Percentiles rank a stretch among this genome's conserved stretches.
phyloP scores from a whole-genome alignment of 2,329 filamentous ascomycete species.

The Lasiodiplodia sp. region DNA sequence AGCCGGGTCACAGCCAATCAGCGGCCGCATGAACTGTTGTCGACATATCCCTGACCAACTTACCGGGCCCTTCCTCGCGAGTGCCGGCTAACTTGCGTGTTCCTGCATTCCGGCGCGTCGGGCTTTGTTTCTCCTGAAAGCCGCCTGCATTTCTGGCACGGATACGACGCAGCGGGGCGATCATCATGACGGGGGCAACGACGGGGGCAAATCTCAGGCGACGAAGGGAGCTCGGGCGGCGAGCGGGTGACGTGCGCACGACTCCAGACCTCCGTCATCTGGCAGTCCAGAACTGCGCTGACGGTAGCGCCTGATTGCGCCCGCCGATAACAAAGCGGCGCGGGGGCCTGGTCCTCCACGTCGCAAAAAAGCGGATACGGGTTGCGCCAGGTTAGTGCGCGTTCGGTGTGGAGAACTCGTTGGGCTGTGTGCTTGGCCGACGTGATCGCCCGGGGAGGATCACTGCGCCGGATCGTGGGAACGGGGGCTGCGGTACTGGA shows the following conservation, averaged over 20 bases:
- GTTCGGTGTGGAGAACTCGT: slow-evolving; percentile 18
- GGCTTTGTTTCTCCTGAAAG: slow-evolving; percentile 6
- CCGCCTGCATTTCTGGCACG: neutral
- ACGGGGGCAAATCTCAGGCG: slow-evolving; percentile 10
- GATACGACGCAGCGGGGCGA: slow-evolving; percentile 3
- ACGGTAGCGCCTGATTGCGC: neutral
- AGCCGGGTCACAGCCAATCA: slow-evolving; percentile 4
- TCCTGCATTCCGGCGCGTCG: slow-evolving; percentile 10
- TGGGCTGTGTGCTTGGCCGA: slow-evolving; percentile 13
- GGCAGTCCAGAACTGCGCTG: slow-evolving; percentile 15
- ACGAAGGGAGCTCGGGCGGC: slow-evolving; percentile 2
- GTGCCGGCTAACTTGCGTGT: slow-evolving; percentile 7
- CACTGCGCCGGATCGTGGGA: slow-evolving; percentile 5
- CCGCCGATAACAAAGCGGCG: slow-evolving; percentile 6
- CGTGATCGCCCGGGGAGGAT: slow-evolving; percentile 24
- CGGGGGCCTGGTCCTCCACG: slow-evolving; percentile 4
- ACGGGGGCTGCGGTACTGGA: neutral
- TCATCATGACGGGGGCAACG: slow-evolving; percentile 10
- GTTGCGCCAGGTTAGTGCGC: slow-evolving; percentile 13
- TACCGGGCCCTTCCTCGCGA: slow-evolving; percentile 13
- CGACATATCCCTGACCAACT: slow-evolving; percentile 1
- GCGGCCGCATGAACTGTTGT: neutral
- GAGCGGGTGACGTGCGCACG: slow-evolving; percentile 13
- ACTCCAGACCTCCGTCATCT: slow-evolving; percentile 2
- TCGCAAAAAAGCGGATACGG: slow-evolving; percentile 20